Conservation (phyloP, 2,329 filamentous ascomycete species). For the Colletotrichum chlorophyti region DNA sequence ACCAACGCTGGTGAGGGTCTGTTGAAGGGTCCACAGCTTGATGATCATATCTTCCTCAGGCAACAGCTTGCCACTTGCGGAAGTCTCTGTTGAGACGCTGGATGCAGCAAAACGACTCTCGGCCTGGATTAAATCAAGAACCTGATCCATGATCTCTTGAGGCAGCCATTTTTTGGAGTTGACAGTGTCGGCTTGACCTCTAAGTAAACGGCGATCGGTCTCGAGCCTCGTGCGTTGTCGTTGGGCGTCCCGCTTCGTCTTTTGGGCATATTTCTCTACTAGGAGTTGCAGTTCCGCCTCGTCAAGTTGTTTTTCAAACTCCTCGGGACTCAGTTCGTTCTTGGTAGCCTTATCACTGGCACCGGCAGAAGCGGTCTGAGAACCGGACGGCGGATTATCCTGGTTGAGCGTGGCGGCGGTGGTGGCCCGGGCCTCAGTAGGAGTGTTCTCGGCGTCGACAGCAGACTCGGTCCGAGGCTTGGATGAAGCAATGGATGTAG, state of each 20-base stretch:
- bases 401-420: neutral
- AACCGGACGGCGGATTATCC: slow-evolving; percentile 39
- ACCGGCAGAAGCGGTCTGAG: slow-evolving; percentile 30
- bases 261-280: slow-evolving; percentile 82
- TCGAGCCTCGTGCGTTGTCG: slow-evolving; percentile 81
- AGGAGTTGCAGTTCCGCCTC: slow-evolving; percentile 88
- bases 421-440: neutral
- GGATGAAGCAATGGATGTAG: slow-evolving; percentile 82
- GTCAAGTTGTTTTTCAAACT: slow-evolving; percentile 88
- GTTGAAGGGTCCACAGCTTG: slow-evolving; percentile 84
- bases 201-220: slow-evolving; percentile 83
- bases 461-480: slow-evolving; percentile 72
- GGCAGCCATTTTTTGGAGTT: slow-evolving; percentile 82
- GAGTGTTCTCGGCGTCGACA: slow-evolving; percentile 38
- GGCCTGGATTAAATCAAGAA: slow-evolving; percentile 75
- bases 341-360: slow-evolving; percentile 35
- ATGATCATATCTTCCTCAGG: slow-evolving; percentile 81
- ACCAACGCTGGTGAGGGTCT: slow-evolving; percentile 71
- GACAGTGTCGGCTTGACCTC: slow-evolving; percentile 77
- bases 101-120: slow-evolving; percentile 67
- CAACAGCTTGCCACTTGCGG: slow-evolving; percentile 55
- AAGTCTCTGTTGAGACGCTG: slow-evolving; percentile 51
- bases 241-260: slow-evolving; percentile 78
- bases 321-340: slow-evolving; percentile 76
- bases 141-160: slow-evolving; percentile 76